Percentiles rank a stretch among this genome's conserved stretches.
phyloP scores from a whole-genome alignment of 345 rosid genomes.

The Eucalyptus regnans region DNA sequence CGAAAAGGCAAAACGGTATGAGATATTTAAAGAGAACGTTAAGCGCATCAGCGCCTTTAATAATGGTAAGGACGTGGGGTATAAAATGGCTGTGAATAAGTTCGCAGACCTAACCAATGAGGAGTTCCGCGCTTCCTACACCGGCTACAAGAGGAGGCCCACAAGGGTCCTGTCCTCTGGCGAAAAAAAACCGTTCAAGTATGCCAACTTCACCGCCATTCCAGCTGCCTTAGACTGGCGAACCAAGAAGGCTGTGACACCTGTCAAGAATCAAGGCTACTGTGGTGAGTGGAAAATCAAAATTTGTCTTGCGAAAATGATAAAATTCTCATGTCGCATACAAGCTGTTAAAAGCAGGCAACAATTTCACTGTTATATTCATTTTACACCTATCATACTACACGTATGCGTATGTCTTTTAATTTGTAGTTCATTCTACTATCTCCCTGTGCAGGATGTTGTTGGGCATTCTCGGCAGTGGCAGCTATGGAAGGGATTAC shows the following conservation, averaged over 20 bases:
- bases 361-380: not conserved
- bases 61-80: not conserved
- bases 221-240: constrained; percentile 26
- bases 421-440: no score
- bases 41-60: not conserved
- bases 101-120: constrained; percentile 15
- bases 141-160: not conserved
- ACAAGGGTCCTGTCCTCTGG: not conserved
- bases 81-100: constrained; percentile 7
- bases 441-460: not conserved
- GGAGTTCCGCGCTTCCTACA: constrained; percentile 11
- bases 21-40: constrained; percentile 2
- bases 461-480: not conserved
- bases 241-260: constrained; percentile 15
- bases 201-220: constrained; percentile 5
- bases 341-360: no score
- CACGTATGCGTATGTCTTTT: no score
- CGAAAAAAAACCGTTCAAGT: not conserved
- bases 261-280: constrained; percentile 25
- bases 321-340: not conserved
- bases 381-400: not conserved
- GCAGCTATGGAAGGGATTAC: not conserved
- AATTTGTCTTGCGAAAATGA: not conserved
- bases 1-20: not conserved
- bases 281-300: constrained; percentile 10